Percentiles rank a stretch among this genome's conserved stretches.
Conservation (phyloP, 2,329 filamentous ascomycete genomes). For the Thielaviopsis punctulata region DNA sequence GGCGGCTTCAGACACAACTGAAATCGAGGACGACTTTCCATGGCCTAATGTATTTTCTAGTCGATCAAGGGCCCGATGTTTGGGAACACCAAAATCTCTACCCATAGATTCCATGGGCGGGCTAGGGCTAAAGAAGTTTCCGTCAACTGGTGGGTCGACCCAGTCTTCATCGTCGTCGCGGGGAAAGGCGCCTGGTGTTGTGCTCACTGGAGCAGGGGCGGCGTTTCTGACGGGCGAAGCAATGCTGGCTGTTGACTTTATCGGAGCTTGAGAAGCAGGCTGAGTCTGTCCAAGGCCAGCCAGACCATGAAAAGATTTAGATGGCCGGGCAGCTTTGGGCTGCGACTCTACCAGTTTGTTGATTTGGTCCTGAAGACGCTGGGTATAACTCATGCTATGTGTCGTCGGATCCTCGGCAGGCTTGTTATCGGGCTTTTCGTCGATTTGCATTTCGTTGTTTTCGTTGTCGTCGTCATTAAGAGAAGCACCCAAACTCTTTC, state of each 20-base stretch:
- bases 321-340: conserved; percentile 27
- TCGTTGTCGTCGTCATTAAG: conserved; percentile 31
- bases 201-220: conserved; percentile 15
- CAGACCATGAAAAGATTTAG: conserved; percentile 29
- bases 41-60: conserved; percentile 26
- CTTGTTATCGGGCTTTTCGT: conserved; percentile 30
- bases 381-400: conserved; percentile 83
- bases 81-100: conserved; percentile 23
- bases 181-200: conserved; percentile 43
- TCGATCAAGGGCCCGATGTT: conserved; percentile 21
- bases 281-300: conserved; percentile 9
- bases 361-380: conserved; percentile 83
- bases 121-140: not conserved
- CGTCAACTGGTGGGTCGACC: conserved; percentile 33
- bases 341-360: conserved; percentile 49
- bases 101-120: conserved; percentile 6
- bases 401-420: conserved; percentile 19
- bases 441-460: conserved; percentile 25
- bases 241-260: conserved; percentile 18
- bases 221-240: conserved; percentile 16
- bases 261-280: conserved; percentile 12
- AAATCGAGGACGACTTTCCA: conserved; percentile 46
- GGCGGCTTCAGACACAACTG: conserved; percentile 26
- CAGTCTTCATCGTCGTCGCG: conserved; percentile 39
- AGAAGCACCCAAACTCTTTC: conserved; percentile 47